phyloP scores from a whole-genome alignment of 306 rosid species.

The Quercus engelmannii region DNA sequence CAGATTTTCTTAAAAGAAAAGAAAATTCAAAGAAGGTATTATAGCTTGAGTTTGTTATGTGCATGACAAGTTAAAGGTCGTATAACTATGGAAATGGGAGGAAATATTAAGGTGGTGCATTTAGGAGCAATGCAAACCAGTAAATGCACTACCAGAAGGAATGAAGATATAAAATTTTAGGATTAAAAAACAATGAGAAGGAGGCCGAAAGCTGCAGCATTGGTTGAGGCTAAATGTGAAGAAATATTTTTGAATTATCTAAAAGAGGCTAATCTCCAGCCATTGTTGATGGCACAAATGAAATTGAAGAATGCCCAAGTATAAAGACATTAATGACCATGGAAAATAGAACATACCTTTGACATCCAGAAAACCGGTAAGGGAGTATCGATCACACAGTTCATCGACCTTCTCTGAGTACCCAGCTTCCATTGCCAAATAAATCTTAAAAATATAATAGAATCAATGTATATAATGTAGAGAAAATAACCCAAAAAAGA shows the following conservation, averaged over 20 bases:
- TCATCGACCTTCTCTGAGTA: conserved; percentile 89
- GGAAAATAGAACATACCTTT: conserved; percentile 40
- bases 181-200: background rate
- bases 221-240: conserved; percentile 13
- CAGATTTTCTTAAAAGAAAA: background rate
- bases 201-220: background rate
- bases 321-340: background rate
- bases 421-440: conserved; percentile 99
- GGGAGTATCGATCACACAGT: conserved; percentile 72
- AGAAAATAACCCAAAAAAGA: background rate
- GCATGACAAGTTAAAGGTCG: background rate
- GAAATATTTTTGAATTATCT: background rate
- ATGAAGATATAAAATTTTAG: background rate
- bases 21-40: background rate
- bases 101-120: background rate
- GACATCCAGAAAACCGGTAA: conserved; percentile 52
- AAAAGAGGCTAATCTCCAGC: background rate
- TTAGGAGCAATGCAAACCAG: background rate
- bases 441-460: conserved; percentile 49
- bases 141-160: background rate
- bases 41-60: background rate
- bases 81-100: background rate
- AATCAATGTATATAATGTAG: conserved; percentile 3
- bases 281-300: conserved; percentile 1
- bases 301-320: background rate